Evolutionary conservation across 2,329 filamentous ascomycete species (phyloP).

Genomic region (Dactylonectria estremocensis): DNA sequence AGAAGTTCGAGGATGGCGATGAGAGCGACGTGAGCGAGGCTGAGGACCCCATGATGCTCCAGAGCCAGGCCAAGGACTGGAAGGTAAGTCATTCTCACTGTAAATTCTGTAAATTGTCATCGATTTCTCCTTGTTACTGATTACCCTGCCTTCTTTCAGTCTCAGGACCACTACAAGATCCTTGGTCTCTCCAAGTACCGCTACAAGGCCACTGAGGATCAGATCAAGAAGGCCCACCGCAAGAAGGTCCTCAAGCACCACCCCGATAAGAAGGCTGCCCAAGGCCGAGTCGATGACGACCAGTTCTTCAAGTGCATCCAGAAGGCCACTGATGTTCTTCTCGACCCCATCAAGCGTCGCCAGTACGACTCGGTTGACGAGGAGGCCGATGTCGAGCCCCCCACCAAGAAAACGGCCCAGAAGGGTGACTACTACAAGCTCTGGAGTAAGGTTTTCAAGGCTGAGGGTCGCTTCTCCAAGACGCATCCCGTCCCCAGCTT

Average conservation of each 20-base stretch:
- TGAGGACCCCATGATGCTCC: constrained; percentile 93
- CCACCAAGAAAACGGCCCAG: constrained; percentile 89
- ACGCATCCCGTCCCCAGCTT: constrained; percentile 89
- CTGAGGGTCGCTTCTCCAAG: constrained; percentile 94
- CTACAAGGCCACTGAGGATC: constrained; percentile 93
- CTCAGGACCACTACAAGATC: constrained; percentile 98
- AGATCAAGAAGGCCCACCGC: constrained; percentile 99
- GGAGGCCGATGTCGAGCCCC: constrained; percentile 91
- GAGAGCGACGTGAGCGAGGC: constrained; percentile 92
- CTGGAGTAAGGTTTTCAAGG: constrained; percentile 91
- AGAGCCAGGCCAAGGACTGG: constrained; percentile 98
- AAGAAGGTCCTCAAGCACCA: constrained; percentile 99
- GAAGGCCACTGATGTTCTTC: constrained; percentile 93
- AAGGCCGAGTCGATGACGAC: constrained; percentile 90
- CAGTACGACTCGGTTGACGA: constrained; percentile 99
- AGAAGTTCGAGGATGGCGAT: constrained; percentile 94
- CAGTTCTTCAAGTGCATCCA: constrained; percentile 99
- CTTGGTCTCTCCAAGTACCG: constrained; percentile 94
- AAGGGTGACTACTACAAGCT: constrained; percentile 96
- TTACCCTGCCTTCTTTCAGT: constrained; percentile 62
- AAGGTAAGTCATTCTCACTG: constrained; percentile 86
- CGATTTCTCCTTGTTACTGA: not conserved
- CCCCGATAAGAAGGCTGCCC: constrained; percentile 97
- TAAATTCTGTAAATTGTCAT: not conserved
- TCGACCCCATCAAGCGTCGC: constrained; percentile 91